These are phyloP conservation scores for Posidonia australis DNA, from an alignment of 106 monocot genomes.

Conservation along the genomic window DNA sequence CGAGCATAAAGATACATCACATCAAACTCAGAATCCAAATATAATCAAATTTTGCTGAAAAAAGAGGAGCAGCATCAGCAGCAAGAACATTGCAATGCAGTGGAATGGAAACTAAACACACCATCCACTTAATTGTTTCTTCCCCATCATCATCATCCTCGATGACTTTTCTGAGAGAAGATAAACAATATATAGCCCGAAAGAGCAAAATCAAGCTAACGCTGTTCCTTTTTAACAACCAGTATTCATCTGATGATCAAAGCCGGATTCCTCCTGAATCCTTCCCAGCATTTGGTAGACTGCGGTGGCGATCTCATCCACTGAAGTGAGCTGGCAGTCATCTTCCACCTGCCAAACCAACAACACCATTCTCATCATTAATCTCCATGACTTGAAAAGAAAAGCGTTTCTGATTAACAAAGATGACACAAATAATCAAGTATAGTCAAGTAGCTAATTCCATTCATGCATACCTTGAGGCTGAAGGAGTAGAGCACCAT, in stretches of 20 bases:
- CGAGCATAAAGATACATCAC: too few species aligned
- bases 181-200: too few species aligned
- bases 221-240: background rate
- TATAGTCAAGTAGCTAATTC: too few species aligned
- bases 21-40: too few species aligned
- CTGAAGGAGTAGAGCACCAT: slow-evolving; percentile 71
- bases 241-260: background rate
- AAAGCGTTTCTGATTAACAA: too few species aligned
- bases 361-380: too few species aligned
- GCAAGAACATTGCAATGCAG: background rate
- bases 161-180: too few species aligned
- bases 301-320: slow-evolving; percentile 52
- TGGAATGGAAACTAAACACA: background rate
- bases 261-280: slow-evolving; percentile 28
- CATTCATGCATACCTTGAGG: slow-evolving; percentile 43
- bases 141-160: background rate
- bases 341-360: slow-evolving; percentile 54
- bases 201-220: background rate
- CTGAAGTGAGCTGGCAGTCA: slow-evolving; percentile 39
- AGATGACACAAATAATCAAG: too few species aligned
- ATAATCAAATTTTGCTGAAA: too few species aligned
- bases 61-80: too few species aligned
- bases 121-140: background rate
- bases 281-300: slow-evolving; percentile 41
- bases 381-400: too few species aligned